Evolutionary conservation across 2,329 filamentous ascomycete genomes (phyloP).

Genomic region (Akanthomyces dipterigenus): DNA sequence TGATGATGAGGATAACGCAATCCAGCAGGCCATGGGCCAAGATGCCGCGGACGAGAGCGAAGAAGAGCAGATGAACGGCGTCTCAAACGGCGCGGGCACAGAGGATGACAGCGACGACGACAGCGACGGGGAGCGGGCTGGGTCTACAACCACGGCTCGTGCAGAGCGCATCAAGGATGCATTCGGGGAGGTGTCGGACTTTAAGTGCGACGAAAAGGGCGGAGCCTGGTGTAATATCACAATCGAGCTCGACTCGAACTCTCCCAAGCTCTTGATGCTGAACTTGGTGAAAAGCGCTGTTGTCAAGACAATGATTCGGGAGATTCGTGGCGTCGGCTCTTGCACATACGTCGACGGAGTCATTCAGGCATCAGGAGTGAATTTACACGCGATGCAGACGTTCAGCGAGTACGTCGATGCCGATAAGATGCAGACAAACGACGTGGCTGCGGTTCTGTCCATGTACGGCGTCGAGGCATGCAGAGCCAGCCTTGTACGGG

Average conservation of each 20-base stretch:
- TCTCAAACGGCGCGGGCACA: constrained; percentile 13
- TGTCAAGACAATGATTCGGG: constrained; percentile 74
- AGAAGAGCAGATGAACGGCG: constrained; percentile 35
- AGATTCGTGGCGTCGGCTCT: constrained; percentile 68
- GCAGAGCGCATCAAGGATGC: constrained; percentile 58
- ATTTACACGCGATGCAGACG: constrained; percentile 83
- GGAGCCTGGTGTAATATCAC: constrained; percentile 75
- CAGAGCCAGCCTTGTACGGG: constrained; percentile 76
- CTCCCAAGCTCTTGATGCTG: constrained; percentile 89
- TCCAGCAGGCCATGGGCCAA: constrained; percentile 56
- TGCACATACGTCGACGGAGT: constrained; percentile 62
- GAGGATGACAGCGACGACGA: constrained; percentile 33
- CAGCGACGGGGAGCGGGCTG: constrained; percentile 31
- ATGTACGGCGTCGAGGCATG: constrained; percentile 93
- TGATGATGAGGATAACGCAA: constrained; percentile 80
- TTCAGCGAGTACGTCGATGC: constrained; percentile 82
- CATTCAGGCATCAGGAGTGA: constrained; percentile 78
- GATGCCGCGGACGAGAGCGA: constrained; percentile 50
- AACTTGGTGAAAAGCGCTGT: constrained; percentile 79
- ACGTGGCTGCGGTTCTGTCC: constrained; percentile 75
- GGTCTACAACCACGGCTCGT: constrained; percentile 38
- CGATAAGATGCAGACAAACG: constrained; percentile 83
- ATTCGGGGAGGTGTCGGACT: constrained; percentile 62
- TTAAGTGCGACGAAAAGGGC: constrained; percentile 68
- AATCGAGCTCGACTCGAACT: constrained; percentile 71